Evolutionary conservation across 805 yeast species (phyloP).

Genomic region (Candida argentea): DNA sequence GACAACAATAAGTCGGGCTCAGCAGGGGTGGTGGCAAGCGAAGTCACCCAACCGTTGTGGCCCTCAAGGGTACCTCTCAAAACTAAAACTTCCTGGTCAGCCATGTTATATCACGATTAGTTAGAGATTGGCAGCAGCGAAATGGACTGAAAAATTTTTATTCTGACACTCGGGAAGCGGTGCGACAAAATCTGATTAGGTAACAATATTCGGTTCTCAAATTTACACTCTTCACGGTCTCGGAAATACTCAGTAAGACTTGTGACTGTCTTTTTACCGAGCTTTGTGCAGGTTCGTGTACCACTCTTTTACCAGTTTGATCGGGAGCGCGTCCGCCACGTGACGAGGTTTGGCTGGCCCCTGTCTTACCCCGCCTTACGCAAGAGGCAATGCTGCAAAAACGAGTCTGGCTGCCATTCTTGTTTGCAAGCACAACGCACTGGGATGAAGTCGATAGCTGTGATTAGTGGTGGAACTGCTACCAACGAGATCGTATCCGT

Average conservation of each 20-base stretch:
- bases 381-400: not conserved
- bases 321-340: not conserved
- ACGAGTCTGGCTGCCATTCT: not conserved
- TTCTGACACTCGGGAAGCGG: slow-evolving; percentile 5
- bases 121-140: slow-evolving; percentile 2
- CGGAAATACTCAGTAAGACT: slow-evolving; percentile 26
- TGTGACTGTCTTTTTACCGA: slow-evolving; percentile 33
- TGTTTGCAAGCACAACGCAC: slow-evolving; percentile 1
- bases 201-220: slow-evolving; percentile 10
- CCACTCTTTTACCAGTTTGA: too few relatives aligned
- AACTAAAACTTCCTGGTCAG: slow-evolving; percentile 93
- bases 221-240: slow-evolving; percentile 19
- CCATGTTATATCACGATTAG: slow-evolving; percentile 32
- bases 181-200: too few relatives aligned
- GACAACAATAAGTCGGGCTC: slow-evolving; percentile 97
- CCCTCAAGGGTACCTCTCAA: slow-evolving; percentile 99
- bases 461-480: slow-evolving; percentile 80
- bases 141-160: slow-evolving; percentile 3
- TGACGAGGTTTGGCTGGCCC: not conserved
- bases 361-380: not conserved
- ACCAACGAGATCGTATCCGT: slow-evolving; percentile 65
- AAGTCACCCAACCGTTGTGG: slow-evolving; percentile 82
- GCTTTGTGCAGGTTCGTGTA: slow-evolving; percentile 8
- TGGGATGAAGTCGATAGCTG: slow-evolving; percentile 11
- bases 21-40: slow-evolving; percentile 95